phyloP scores from a whole-genome alignment of 176 grass and related monocot genomes.

The Paspalum notatum region DNA sequence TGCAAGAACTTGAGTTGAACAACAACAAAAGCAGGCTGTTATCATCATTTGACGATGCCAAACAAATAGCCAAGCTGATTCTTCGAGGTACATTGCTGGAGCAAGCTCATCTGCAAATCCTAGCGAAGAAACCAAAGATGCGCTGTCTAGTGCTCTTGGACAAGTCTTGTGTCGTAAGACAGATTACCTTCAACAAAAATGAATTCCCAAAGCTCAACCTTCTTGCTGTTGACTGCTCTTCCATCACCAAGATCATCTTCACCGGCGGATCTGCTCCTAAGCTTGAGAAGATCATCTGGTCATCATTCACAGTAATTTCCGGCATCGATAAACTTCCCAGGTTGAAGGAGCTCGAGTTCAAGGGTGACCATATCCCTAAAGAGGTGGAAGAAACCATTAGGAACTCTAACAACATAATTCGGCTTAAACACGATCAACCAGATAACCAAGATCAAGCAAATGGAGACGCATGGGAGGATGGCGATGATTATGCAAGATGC shows the following conservation, averaged over 20 bases:
- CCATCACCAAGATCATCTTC: neutral
- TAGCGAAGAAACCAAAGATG: neutral
- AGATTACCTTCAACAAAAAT: neutral
- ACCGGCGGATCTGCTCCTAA: neutral
- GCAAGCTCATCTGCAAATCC: neutral
- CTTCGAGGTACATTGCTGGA: neutral
- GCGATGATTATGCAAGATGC: neutral
- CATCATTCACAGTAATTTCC: neutral
- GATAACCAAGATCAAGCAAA: neutral
- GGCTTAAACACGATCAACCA: neutral
- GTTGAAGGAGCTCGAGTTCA: slow-evolving; percentile 33
- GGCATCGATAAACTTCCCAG: neutral
- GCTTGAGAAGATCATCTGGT: slow-evolving; percentile 15
- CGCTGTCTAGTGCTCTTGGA: neutral
- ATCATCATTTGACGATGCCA: neutral
- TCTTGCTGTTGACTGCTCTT: neutral
- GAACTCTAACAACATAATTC: neutral
- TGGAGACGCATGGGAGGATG: neutral
- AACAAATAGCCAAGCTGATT: neutral
- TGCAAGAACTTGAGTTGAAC: neutral
- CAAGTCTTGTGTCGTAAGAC: neutral
- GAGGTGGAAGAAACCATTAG: neutral
- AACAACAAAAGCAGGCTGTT: neutral
- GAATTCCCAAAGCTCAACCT: neutral
- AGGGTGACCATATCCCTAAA: neutral